These are phyloP conservation scores for Cicer chorassanicum DNA, from an alignment of 306 rosid genomes.

Conservation along the genomic window DNA sequence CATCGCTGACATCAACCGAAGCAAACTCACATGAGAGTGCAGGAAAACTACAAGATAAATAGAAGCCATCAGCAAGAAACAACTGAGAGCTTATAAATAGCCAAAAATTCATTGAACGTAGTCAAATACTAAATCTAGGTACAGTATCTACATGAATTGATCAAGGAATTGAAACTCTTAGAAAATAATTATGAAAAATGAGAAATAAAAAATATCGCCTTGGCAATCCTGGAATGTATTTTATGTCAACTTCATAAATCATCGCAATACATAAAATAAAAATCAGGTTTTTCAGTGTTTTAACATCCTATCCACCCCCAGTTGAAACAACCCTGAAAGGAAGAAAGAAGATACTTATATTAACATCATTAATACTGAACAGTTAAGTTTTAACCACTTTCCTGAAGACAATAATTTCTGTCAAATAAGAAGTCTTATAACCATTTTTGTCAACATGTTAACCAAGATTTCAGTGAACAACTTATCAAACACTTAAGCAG, in stretches of 20 bases:
- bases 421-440: constrained; percentile 12
- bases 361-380: constrained; percentile 17
- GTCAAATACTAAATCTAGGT: constrained; percentile 24
- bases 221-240: constrained; percentile 20
- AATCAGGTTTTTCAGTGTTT: constrained; percentile 19
- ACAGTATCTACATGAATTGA: constrained; percentile 20
- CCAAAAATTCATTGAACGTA: background rate
- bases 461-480: background rate
- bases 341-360: constrained; percentile 15
- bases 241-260: constrained; percentile 33
- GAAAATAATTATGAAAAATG: constrained; percentile 31
- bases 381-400: constrained; percentile 25
- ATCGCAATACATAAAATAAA: constrained; percentile 22
- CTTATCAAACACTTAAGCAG: constrained; percentile 7
- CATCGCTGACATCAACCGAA: constrained; percentile 85
- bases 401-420: constrained; percentile 30
- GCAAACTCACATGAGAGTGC: constrained; percentile 97
- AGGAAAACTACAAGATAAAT: constrained; percentile 75
- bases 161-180: constrained; percentile 33
- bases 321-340: constrained; percentile 22
- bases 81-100: constrained; percentile 15
- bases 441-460: constrained; percentile 15
- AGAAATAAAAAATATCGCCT: constrained; percentile 2
- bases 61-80: constrained; percentile 42
- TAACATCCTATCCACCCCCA: constrained; percentile 25